A percentile compares a stretch with the other conserved stretches of the same genome.
phyloP scores from a whole-genome alignment of 345 rosid genomes.

The Melastoma malabathricum region DNA sequence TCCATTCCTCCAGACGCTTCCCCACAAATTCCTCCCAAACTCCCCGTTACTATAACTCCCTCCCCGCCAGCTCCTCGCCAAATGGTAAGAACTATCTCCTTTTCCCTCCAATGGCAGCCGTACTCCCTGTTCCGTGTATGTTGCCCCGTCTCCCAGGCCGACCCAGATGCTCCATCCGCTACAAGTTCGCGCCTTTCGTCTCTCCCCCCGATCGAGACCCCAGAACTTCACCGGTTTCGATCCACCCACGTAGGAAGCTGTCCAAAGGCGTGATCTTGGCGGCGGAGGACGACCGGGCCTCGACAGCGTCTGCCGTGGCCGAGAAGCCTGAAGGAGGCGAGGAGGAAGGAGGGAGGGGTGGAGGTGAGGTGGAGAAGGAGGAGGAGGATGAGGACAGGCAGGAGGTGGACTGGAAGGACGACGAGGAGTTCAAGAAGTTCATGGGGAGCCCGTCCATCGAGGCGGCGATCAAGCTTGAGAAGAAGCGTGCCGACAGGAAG shows the following conservation, averaged over 20 bases:
- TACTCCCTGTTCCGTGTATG: too few species aligned
- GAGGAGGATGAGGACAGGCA: slow-evolving; percentile 42
- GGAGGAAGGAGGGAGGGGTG: slow-evolving; percentile 11
- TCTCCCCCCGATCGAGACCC: too few species aligned
- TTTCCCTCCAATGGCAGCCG: too few species aligned
- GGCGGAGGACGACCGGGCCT: slow-evolving; percentile 5
- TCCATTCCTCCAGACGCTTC: too few species aligned
- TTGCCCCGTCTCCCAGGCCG: too few species aligned
- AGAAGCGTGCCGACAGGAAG: slow-evolving; percentile 85
- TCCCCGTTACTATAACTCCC: too few species aligned
- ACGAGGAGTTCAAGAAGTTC: slow-evolving; percentile 89
- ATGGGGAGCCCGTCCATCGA: slow-evolving; percentile 96
- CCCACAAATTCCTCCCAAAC: too few species aligned
- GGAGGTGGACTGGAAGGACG: slow-evolving; percentile 82
- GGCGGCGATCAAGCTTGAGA: slow-evolving; percentile 92
- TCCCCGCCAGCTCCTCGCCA: too few species aligned
- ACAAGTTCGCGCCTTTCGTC: too few species aligned
- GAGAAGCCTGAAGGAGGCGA: slow-evolving; percentile 24
- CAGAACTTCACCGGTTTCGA: too few species aligned
- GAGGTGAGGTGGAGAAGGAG: slow-evolving; percentile 18
- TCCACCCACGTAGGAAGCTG: neutral
- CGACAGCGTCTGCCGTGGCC: slow-evolving; percentile 28
- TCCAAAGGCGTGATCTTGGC: neutral
- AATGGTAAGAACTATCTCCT: too few species aligned
- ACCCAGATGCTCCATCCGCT: too few species aligned